These are phyloP conservation scores for Colletotrichum tanaceti DNA, from an alignment of 2,329 filamentous ascomycete genomes.

Conservation along the genomic window DNA sequence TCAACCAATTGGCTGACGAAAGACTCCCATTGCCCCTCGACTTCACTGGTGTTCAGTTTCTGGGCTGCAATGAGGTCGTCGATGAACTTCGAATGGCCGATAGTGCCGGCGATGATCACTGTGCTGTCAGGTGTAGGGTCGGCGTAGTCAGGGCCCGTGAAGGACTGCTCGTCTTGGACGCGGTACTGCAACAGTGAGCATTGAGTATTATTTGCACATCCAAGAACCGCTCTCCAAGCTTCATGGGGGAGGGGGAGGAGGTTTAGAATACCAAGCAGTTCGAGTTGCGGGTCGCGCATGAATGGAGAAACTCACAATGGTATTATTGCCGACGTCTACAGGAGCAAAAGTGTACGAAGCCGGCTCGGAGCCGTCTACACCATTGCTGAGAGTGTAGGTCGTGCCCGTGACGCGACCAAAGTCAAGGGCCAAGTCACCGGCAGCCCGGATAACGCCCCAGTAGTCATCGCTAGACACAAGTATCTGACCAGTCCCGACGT, in stretches of 20 bases:
- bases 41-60: constrained; percentile 67
- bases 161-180: constrained; percentile 54
- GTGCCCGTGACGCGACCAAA: constrained; percentile 77
- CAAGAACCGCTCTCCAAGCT: not conserved
- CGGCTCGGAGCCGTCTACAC: constrained; percentile 50
- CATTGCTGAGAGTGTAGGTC: constrained; percentile 70
- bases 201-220: not conserved
- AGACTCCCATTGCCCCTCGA: constrained; percentile 76
- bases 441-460: constrained; percentile 76
- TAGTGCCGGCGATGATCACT: constrained; percentile 75
- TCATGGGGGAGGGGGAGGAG: too few species aligned
- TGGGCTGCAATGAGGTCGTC: constrained; percentile 65
- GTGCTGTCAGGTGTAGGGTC: constrained; percentile 57
- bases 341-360: constrained; percentile 57
- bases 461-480: constrained; percentile 69
- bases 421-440: constrained; percentile 73
- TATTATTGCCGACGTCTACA: constrained; percentile 60
- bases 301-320: constrained; percentile 51
- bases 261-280: not conserved
- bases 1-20: constrained; percentile 71
- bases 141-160: constrained; percentile 58
- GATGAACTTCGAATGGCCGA: constrained; percentile 73
- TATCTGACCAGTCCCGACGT: constrained; percentile 59
- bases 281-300: not conserved
- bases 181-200: constrained; percentile 51